Conservation (phyloP, 768 basidiomycete species). For the Trametes coccinea region DNA sequence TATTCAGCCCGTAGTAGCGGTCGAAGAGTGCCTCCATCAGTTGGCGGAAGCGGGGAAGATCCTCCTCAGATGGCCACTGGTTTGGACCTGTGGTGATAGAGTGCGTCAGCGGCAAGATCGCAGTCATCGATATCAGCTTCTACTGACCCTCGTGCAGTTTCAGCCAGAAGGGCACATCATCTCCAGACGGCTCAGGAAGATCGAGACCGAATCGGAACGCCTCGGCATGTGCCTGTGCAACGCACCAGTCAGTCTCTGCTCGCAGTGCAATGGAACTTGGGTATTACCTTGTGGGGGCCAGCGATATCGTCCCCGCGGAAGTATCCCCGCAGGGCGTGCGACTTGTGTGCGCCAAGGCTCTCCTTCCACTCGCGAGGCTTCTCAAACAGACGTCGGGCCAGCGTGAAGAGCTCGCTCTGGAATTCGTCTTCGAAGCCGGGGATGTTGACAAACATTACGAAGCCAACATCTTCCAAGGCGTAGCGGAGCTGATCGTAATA, state of each 20-base stretch:
- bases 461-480: conserved; percentile 35
- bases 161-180: conserved; percentile 33
- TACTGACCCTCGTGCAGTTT: conserved; percentile 32
- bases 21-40: conserved; percentile 33
- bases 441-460: conserved; percentile 28
- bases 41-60: conserved; percentile 31
- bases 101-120: not conserved
- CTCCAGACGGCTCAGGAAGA: conserved; percentile 25
- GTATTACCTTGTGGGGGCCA: conserved; percentile 29
- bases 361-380: conserved; percentile 33
- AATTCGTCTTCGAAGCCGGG: conserved; percentile 34
- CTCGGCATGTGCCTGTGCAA: conserved; percentile 32
- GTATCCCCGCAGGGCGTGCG: conserved; percentile 31
- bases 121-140: not conserved
- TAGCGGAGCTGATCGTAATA: conserved; percentile 21
- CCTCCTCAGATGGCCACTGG: conserved; percentile 33
- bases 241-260: not conserved
- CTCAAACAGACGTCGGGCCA: conserved; percentile 28
- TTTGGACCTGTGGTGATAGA: conserved; percentile 28
- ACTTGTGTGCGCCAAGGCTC: conserved; percentile 28
- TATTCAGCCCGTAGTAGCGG: conserved; percentile 30
- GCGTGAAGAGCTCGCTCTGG: conserved; percentile 25
- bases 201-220: conserved; percentile 34
- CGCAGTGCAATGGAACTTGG: not conserved
- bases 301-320: conserved; percentile 31